Base-by-base conservation (phyloP, 495 filamentous ascomycete species). In the Xylaria scruposa region DNA sequence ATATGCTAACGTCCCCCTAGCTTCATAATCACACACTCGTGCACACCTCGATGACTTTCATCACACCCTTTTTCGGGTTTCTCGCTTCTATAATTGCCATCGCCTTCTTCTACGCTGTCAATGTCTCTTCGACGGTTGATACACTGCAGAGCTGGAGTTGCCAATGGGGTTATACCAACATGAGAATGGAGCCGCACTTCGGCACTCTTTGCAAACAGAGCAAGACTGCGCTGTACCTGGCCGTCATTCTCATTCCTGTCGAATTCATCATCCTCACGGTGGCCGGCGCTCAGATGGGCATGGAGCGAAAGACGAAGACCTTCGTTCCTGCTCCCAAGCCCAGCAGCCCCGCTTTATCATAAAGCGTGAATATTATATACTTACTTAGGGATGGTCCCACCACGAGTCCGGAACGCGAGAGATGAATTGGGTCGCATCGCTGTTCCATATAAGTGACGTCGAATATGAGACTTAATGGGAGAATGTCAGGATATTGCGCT, bases 111-210 rank as follows among this genome's bases (percentile, higher is more conserved):
- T 89, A 89, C 72, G 80, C 78, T 60, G 82, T 86, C 79, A 87
- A 88, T 70, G 73, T 82, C 31, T 88, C 86, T 2, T 75, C 75
- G 51, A 79, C 76, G 7, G 77, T 79, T 67, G 83, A 84, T 73
- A 85, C 85, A 49, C 75, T 88, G 38, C 73, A 88, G 75, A 86
- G 83, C 77, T 89, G 87, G 87, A 84, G 81, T 33, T 89, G 87
- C 78, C 85, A 84, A 62, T 89, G 86, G 86, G 74, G 73, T 6
- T 71, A 76, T 49, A 73, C 87, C 36, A 33, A 58, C 38, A 88
- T 88, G 86, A 62, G 61, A 24, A 58, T 78, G 47, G 72, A 79
- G 74, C 87, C 87, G 54, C 78, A 85, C 72, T 89, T 84, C 78
- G 79, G 75, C 9, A 81, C 80, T 1, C 75, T 89, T 38, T 89